Conservation (phyloP, 148 eudicot species). For the Chenopodium suecicum region DNA sequence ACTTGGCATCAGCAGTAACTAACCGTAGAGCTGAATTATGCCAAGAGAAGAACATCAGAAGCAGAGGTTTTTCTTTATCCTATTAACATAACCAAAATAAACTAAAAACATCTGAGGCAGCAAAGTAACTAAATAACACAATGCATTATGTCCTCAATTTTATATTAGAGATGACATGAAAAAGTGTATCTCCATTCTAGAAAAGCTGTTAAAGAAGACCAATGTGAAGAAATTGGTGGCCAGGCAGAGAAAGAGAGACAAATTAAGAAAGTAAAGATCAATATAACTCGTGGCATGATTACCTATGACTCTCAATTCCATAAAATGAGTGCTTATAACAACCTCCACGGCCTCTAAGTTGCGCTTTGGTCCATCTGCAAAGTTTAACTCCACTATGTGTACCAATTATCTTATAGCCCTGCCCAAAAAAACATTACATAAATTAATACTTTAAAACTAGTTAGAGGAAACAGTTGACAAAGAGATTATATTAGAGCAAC, state of each 20-base stretch:
- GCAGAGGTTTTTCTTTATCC: neutral
- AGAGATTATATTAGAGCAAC: neutral
- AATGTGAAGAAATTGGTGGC: too few relatives aligned
- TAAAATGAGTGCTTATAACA: slow-evolving; percentile 99
- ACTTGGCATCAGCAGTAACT: neutral
- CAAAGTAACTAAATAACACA: too few relatives aligned
- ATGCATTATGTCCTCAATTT: too few relatives aligned
- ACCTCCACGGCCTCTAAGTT: slow-evolving; percentile 99
- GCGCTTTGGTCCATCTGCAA: slow-evolving; percentile 97
- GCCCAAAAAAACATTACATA: slow-evolving; percentile 23
- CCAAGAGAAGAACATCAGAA: neutral
- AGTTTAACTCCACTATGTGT: slow-evolving; percentile 98
- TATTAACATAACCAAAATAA: too few relatives aligned
- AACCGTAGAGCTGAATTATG: neutral
- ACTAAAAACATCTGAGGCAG: too few relatives aligned
- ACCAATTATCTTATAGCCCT: slow-evolving; percentile 99
- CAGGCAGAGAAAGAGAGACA: neutral
- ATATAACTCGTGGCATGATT: neutral
- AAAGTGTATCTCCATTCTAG: too few relatives aligned
- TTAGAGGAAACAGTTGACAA: neutral
- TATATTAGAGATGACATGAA: too few relatives aligned
- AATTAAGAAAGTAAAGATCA: neutral
- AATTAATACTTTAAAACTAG: neutral
- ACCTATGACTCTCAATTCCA: slow-evolving; percentile 99
- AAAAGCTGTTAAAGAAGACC: neutral